These are phyloP conservation scores for Phaeosphaeria sp. DNA, from an alignment of 2,329 filamentous ascomycete species.

Conservation along the genomic window DNA sequence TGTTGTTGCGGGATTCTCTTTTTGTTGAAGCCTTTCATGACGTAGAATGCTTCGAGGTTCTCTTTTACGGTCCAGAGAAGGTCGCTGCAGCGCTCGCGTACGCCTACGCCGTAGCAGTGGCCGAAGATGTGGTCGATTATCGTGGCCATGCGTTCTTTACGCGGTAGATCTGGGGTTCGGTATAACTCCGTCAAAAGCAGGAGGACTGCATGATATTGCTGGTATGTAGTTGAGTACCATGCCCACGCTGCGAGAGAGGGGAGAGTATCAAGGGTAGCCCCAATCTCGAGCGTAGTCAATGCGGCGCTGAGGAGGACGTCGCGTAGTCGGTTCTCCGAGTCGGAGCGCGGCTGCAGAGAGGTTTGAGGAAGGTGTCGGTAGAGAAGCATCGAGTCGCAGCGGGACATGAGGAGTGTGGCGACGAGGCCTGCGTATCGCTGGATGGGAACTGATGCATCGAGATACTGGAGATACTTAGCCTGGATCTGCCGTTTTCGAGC, in stretches of 20 bases:
- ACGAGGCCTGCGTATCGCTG: slow-evolving; percentile 49
- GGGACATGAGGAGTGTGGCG: slow-evolving; percentile 46
- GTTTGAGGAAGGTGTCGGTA: slow-evolving; percentile 49
- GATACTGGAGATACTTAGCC: slow-evolving; percentile 41
- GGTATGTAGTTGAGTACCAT: slow-evolving; percentile 49
- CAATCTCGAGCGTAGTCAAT: slow-evolving; percentile 47
- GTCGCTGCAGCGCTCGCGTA: slow-evolving; percentile 44
- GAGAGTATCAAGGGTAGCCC: slow-evolving; percentile 48
- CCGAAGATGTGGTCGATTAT: slow-evolving; percentile 50
- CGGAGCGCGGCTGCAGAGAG: slow-evolving; percentile 40
- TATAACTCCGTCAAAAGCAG: slow-evolving; percentile 48
- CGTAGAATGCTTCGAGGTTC: slow-evolving; percentile 48
- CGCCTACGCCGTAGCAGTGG: slow-evolving; percentile 47
- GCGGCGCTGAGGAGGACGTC: slow-evolving; percentile 47
- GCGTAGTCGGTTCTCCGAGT: slow-evolving; percentile 45
- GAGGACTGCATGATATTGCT: slow-evolving; percentile 48
- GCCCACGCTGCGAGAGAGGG: slow-evolving; percentile 43
- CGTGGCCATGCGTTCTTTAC: slow-evolving; percentile 47
- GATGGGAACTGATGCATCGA: slow-evolving; percentile 42
- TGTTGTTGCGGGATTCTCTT: slow-evolving; percentile 37
- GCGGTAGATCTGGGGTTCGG: slow-evolving; percentile 42
- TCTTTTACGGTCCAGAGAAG: slow-evolving; percentile 47
- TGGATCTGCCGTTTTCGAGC: slow-evolving; percentile 44
- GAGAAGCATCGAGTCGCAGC: slow-evolving; percentile 49
- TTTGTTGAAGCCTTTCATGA: slow-evolving; percentile 47